Base-by-base conservation (phyloP, 208 protist species). In the Herpetomonas muscarum region DNA sequence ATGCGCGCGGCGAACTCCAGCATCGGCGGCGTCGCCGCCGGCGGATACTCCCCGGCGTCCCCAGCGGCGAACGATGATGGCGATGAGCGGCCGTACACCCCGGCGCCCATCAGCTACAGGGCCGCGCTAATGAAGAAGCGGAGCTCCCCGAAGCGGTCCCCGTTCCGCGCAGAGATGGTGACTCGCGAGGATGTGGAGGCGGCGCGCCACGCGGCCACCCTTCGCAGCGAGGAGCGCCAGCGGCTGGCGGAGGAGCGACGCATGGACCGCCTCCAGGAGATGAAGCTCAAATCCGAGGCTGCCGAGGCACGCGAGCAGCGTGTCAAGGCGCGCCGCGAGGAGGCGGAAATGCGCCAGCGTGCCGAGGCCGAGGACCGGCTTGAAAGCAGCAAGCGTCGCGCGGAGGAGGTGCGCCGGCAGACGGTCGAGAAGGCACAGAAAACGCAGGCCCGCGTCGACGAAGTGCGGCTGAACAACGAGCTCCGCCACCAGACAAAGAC, bases 161-260 rank as follows among this genome's bases (percentile, higher is more conserved):
- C 50, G 0, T 22, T 56, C 25, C 61, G 47, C 21, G 9, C 34
- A 21, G 55, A 10, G 29, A 37, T 12, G 15, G 37, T 70, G 19
- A 74, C 58, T 6, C 70, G 76, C 1, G 75, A 78, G 25, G 74
- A 87, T 10, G 74, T 94, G 30, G 81, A 90, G 56, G 81, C 74
- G 3, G 74, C 80, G 5, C 65, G 87, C 2, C 77, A 85, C 41
- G 73, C 79, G 0, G 87, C 83, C 1, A 79, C 87, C 5, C 61
- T 94, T 17, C 80, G 83, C 19, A 88, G 71, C 46, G 83, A 89
- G 44, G 83, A 94, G 63, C 77, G 87, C 17, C 87, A 90, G 64
- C 81, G 87, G 12, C 79, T 78, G 67, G 87, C 87, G 1, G 81
- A 94, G 52, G 83, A 94, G 66, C 74, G 81, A 36, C 83, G 87